Conservation (phyloP, 768 basidiomycete genomes). For the Nevesoporus exiguus region DNA sequence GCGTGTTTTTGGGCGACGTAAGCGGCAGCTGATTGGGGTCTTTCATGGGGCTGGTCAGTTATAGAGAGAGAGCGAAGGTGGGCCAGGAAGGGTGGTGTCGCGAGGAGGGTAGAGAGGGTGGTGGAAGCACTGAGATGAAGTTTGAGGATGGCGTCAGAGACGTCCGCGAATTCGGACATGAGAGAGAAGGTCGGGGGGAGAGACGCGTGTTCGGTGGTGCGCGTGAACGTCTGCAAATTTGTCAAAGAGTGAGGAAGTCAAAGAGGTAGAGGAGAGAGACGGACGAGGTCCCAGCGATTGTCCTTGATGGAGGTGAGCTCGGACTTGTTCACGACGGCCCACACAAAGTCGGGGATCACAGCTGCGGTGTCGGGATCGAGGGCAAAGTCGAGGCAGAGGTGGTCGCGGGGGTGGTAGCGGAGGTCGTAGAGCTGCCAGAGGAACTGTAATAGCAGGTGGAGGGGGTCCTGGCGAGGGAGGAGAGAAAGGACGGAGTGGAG, state of each 20-base stretch:
- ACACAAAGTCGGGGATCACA: conserved; percentile 67
- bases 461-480: conserved; percentile 79
- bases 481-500: conserved; percentile 79
- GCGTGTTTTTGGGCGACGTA: conserved; percentile 39
- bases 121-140: conserved; percentile 34
- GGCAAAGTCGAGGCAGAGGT: conserved; percentile 76
- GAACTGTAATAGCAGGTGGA: conserved; percentile 61
- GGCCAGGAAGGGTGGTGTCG: conserved; percentile 59
- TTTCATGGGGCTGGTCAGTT: conserved; percentile 79
- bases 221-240: conserved; percentile 79
- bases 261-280: conserved; percentile 27
- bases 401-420: conserved; percentile 65
- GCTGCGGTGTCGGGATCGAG: conserved; percentile 42
- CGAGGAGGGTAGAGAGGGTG: conserved; percentile 55
- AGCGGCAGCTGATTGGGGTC: conserved; percentile 53
- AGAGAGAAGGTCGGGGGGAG: conserved; percentile 64
- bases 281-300: conserved; percentile 82
- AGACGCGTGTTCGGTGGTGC: conserved; percentile 60
- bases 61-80: conserved; percentile 88
- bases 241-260: neutral
- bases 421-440: conserved; percentile 69
- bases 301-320: conserved; percentile 67
- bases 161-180: conserved; percentile 88
- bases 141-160: conserved; percentile 77
- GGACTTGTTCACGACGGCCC: conserved; percentile 79